Base-by-base conservation (phyloP, 2,329 filamentous ascomycete genomes). In the Elsinoe arachidis region DNA sequence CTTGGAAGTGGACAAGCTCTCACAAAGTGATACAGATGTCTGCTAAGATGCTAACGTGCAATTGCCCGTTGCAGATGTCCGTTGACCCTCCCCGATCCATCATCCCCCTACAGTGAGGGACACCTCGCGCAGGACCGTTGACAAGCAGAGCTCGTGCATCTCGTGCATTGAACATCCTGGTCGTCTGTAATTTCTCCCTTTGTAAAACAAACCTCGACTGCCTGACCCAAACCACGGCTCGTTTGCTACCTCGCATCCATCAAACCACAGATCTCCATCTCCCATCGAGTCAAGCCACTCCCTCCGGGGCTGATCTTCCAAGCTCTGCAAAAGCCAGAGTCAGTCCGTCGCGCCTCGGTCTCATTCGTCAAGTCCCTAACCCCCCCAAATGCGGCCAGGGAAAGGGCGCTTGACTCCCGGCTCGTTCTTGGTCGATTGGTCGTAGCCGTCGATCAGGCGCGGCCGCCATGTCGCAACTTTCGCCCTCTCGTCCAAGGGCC, bases 391-490 rank as follows among this genome's bases (percentile, higher is more conserved):
- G 54, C 54, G 19, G 54, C 41, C 54, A 56, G 54, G 19, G 54
- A 33, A 41, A 56, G 54, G 43, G 54, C 54, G 54, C 54, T 46
- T 38, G 39, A 23, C 38, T 35, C 54, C 43, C 54, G 54, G 54
- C 54, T 39, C 39, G 39, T 47, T 38, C 30, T n/a, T 38, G 23
- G 35, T 43, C 41, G 41, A 46, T 47, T 30, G 23, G 38, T 33
- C 26, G 26, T 47, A 56, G 54, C 54, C 54, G 54, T 56, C 39
- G 54, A 56, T 56, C 54, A 38, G 33, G 54, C 39, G 38, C 37
- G 39, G 38, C 21, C 35, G 26, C 37, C 35, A 56, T 56, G 54
- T 56, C 54, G 54, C 54, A 56, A 49, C 34, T 39, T 33, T 56
- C 54, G 23, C 54, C 54, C 26, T 46, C 39, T 46, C 54, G 54